A percentile compares a stretch with the other conserved stretches of the same genome.
Evolutionary conservation across 2,329 filamentous ascomycete species (phyloP).

Genomic region (Sclerotiophoma versabilis): DNA sequence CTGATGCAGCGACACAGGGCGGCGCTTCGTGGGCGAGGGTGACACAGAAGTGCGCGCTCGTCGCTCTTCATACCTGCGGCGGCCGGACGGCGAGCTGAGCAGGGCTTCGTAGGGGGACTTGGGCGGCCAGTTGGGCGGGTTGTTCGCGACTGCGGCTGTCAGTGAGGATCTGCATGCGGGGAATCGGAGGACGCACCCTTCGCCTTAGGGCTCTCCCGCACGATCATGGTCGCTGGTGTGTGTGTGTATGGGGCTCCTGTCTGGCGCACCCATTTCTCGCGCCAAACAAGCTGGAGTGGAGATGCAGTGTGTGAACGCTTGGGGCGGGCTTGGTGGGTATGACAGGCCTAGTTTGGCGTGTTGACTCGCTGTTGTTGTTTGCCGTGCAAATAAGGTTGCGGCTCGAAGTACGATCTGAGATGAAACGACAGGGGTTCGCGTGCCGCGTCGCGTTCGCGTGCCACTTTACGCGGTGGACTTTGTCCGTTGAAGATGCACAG

Average conservation of each 20-base stretch:
- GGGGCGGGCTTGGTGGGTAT: constrained; percentile 7
- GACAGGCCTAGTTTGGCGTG: constrained; percentile 12
- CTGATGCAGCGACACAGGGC: constrained; percentile 32
- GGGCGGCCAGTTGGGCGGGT: constrained; percentile 64
- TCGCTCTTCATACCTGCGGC: constrained; percentile 72
- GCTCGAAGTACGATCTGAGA: constrained; percentile 25
- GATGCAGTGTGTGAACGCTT: constrained; percentile 9
- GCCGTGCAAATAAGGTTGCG: constrained; percentile 36
- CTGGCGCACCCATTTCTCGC: constrained; percentile 39
- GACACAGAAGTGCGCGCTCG: constrained; percentile 65
- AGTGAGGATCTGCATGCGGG: constrained; percentile 19
- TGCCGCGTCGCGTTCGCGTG: constrained; percentile 25
- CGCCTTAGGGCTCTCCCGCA: constrained; percentile 57
- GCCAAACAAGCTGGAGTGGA: constrained; percentile 18
- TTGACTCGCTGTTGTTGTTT: constrained; percentile 26
- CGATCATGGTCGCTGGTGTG: constrained; percentile 50
- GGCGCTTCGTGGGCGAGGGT: constrained; percentile 65
- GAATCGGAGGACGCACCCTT: constrained; percentile 39
- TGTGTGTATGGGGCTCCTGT: constrained; percentile 19
- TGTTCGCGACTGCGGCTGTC: constrained; percentile 43
- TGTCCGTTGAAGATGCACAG: not conserved
- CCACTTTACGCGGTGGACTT: constrained; percentile 10
- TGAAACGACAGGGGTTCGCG: constrained; percentile 43
- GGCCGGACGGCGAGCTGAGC: constrained; percentile 76
- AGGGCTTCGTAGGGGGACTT: constrained; percentile 68